Percentiles rank a stretch among this genome's conserved stretches.
Conservation (phyloP, 2,329 filamentous ascomycete genomes). For the Dactylellina cionopaga region DNA sequence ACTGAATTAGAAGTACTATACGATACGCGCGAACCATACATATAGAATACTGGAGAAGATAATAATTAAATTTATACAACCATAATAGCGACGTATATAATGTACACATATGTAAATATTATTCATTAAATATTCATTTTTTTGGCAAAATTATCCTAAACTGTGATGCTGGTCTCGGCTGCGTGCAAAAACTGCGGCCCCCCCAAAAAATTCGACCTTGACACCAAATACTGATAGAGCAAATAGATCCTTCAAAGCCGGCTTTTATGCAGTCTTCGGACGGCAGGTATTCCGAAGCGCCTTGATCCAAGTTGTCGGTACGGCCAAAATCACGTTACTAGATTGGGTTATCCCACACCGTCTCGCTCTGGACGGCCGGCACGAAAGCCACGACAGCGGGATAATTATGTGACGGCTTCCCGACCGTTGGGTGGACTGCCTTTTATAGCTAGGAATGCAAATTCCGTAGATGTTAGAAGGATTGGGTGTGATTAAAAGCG, state of each 20-base stretch:
- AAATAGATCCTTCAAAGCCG: too few relatives aligned
- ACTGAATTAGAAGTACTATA: too few relatives aligned
- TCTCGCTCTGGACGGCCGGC: constrained; percentile 7
- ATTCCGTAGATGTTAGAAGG: neutral
- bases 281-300: neutral
- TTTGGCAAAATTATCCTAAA: too few relatives aligned
- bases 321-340: constrained; percentile 2
- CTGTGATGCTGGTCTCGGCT: too few relatives aligned
- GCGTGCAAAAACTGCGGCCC: too few relatives aligned
- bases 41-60: too few relatives aligned
- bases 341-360: neutral
- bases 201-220: neutral
- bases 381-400: neutral
- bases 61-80: too few relatives aligned
- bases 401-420: neutral
- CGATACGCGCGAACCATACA: too few relatives aligned
- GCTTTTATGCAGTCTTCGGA: neutral
- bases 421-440: neutral
- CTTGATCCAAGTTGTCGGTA: constrained; percentile 9
- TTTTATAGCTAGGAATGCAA: neutral
- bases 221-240: neutral
- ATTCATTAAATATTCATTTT: neutral
- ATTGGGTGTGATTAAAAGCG: neutral
- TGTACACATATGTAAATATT: neutral
- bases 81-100: too few relatives aligned